Conservation (phyloP, 2,329 filamentous ascomycete genomes). For the Juglanconis sp. region DNA sequence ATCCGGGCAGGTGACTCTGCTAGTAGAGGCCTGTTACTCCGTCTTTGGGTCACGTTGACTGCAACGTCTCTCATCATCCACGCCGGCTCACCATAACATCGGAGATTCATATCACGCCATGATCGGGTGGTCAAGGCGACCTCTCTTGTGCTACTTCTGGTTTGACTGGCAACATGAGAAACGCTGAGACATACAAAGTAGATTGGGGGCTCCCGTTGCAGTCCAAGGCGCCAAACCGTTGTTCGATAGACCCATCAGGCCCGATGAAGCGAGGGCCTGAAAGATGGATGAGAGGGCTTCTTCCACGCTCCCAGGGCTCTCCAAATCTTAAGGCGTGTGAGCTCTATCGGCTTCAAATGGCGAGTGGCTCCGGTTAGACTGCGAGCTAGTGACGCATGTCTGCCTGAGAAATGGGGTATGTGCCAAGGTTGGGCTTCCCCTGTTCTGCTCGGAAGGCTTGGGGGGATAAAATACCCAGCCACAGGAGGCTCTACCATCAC, state of each 20-base stretch:
- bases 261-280: not conserved
- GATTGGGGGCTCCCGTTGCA: not conserved
- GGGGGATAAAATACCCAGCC: not conserved
- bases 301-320: slow-evolving; percentile 1
- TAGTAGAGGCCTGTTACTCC: not conserved
- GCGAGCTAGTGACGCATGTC: not conserved
- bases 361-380: not conserved
- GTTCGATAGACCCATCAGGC: not conserved
- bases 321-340: slow-evolving; percentile 4
- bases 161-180: not conserved
- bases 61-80: not conserved
- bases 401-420: not conserved
- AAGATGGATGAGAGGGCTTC: too few relatives aligned
- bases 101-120: not conserved
- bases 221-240: not conserved
- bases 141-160: slow-evolving; percentile 6
- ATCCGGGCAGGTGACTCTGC: not conserved
- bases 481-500: too few relatives aligned
- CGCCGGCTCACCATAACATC: not conserved
- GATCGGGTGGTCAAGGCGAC: not conserved
- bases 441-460: not conserved
- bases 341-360: not conserved
- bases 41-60: not conserved
- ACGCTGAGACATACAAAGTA: not conserved
- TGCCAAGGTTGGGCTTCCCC: too few relatives aligned